Evolutionary conservation across 306 rosid genomes (phyloP), one percentile per base, ranked within the genome.

Genomic region (Cucumis melo): DNA sequence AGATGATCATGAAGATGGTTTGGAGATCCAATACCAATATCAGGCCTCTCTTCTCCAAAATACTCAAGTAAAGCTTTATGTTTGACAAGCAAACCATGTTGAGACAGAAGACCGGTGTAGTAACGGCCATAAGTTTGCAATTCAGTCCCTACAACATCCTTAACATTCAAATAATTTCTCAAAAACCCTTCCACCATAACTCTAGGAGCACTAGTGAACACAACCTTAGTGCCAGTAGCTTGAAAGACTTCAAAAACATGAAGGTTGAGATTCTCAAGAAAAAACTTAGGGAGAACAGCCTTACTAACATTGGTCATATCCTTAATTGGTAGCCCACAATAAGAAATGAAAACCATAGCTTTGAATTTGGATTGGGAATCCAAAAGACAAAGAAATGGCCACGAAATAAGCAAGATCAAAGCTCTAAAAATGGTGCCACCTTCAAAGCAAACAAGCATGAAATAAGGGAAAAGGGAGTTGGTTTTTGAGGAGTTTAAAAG

Each of bases 371-470:
- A 65, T 32, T 91, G 92, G 48, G 77, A 64, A 82, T 91, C 84
- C 46, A 91, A 59, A 77, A 89, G 51, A 81, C 86, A 84, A 11
- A 93, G 59, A 3, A 91, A 5, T 16, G 97, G 89, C 82, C 89
- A 87, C 6, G 98, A 89, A 1, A 91, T 15, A 15, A 93, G 93
- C 82, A 93, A 77, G 29, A 88, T 65, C 6, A 93, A 34, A 5
- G 98, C 93, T 57, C 97, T 84, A 1, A 91, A 24, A 74, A 91
- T 84, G 85, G 93, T 83, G 34, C 98, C 96, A 67, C 90, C 93
- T 88, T 91, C 98, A 79, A 93, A 93, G 78, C 97, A 87, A 81
- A 91, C 88, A 8, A 93, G 86, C 98, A 93, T 93, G 93, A 91
- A 93, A 57, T 80, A 93, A 32, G 98, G 96, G 73, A 93, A 93